Percentiles rank a stretch among this genome's conserved stretches.
phyloP scores from a whole-genome alignment of 345 rosid species.

The Aegle marmelos region DNA sequence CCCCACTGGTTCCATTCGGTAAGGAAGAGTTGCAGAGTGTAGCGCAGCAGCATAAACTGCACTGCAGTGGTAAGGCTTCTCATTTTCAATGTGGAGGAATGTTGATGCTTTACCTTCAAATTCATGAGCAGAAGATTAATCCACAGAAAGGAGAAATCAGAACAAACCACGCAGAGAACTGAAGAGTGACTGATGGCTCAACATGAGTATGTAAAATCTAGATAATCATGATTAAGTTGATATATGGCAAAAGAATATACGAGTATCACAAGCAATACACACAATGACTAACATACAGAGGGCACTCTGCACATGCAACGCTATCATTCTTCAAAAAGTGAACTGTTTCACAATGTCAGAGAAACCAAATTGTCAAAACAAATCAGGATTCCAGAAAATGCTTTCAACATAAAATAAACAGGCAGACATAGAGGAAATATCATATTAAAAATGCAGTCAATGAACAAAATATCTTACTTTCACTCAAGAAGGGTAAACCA shows the following conservation, averaged over 20 bases:
- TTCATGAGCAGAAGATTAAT: conserved; percentile 16
- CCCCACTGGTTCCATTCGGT: conserved; percentile 56
- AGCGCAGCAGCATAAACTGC: conserved; percentile 87
- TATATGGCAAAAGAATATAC: neutral
- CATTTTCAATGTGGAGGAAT: conserved; percentile 53
- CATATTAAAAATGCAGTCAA: conserved; percentile 1
- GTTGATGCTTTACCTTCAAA: conserved; percentile 63
- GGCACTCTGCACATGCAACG: neutral
- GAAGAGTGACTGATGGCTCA: neutral
- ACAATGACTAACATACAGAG: neutral
- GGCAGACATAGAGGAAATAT: conserved; percentile 1
- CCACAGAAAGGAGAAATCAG: conserved; percentile 4
- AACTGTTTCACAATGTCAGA: neutral
- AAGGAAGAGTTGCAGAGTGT: conserved; percentile 71
- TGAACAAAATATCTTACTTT: conserved; percentile 45
- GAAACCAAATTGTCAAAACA: neutral
- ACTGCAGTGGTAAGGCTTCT: conserved; percentile 75
- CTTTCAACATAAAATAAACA: neutral
- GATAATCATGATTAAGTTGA: neutral
- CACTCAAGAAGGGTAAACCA: conserved; percentile 71
- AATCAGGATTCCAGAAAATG: conserved; percentile 1
- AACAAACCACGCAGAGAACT: neutral
- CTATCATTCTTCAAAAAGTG: neutral
- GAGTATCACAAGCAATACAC: neutral
- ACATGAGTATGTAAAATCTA: neutral